Percentiles rank a stretch among this genome's conserved stretches.
These are phyloP conservation scores for Casuarina cunninghamiana DNA, from an alignment of 306 rosid species.

Conservation along the genomic window DNA sequence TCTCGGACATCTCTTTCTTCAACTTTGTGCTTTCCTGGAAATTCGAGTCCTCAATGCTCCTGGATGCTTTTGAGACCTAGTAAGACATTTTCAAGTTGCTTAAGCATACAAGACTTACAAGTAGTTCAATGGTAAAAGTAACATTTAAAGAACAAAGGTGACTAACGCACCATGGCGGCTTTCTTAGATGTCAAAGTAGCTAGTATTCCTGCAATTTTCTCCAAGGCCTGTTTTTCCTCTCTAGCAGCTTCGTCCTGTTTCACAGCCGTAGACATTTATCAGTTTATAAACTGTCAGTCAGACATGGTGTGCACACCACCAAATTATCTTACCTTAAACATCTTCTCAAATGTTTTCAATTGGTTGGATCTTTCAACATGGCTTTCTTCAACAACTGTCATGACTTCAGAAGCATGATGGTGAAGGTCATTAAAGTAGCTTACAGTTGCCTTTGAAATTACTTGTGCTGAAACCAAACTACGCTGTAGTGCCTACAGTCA, in stretches of 20 bases:
- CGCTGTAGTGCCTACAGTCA: slow-evolving; percentile 62
- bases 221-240: slow-evolving; percentile 71
- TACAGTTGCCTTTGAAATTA: slow-evolving; percentile 62
- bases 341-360: slow-evolving; percentile 64
- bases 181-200: slow-evolving; percentile 66
- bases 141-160: slow-evolving; percentile 10
- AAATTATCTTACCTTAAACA: slow-evolving; percentile 61
- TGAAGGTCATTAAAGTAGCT: slow-evolving; percentile 60
- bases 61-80: slow-evolving; percentile 78
- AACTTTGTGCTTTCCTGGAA: slow-evolving; percentile 49
- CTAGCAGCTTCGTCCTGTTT: slow-evolving; percentile 71
- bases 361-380: slow-evolving; percentile 53
- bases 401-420: slow-evolving; percentile 55
- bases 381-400: slow-evolving; percentile 57
- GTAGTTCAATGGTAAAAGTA: slow-evolving; percentile 1
- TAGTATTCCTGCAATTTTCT: slow-evolving; percentile 61
- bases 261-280: slow-evolving; percentile 25
- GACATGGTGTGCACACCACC: not conserved
- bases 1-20: slow-evolving; percentile 52
- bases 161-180: slow-evolving; percentile 47
- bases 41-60: slow-evolving; percentile 47
- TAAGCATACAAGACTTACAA: not conserved
- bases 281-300: slow-evolving; percentile 5
- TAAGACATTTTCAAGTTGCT: slow-evolving; percentile 21
- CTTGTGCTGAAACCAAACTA: slow-evolving; percentile 56